Evolutionary conservation across 1,139 yeast species (phyloP).

Genomic region (Komagataea norvegica): DNA sequence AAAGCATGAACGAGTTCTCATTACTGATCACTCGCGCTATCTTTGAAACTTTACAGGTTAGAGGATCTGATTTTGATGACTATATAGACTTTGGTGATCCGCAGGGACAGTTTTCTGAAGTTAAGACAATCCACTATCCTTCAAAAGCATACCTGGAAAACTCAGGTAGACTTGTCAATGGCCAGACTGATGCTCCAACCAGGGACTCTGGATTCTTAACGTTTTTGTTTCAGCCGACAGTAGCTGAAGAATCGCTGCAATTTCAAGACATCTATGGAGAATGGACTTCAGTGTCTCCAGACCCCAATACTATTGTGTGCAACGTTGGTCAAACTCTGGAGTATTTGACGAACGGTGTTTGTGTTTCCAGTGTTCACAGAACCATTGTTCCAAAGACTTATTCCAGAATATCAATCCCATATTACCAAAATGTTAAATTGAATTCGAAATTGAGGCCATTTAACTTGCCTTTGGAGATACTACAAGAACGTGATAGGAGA

Average conservation of each 20-base stretch:
- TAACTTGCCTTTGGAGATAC: conserved; percentile 30
- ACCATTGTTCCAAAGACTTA: conserved; percentile 45
- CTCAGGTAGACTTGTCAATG: conserved; percentile 16
- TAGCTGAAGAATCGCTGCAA: conserved; percentile 42
- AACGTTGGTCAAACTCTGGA: conserved; percentile 49
- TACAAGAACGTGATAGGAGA: conserved; percentile 34
- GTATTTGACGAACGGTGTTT: conserved; percentile 46
- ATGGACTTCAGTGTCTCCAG: conserved; percentile 49
- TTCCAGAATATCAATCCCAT: conserved; percentile 44
- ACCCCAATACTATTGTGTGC: conserved; percentile 38
- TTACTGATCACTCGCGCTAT: conserved; percentile 31
- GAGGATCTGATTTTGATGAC: conserved; percentile 29
- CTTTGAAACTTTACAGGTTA: conserved; percentile 26
- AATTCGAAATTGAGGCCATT: conserved; percentile 31
- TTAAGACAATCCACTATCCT: conserved; percentile 46
- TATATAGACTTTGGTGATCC: conserved; percentile 37
- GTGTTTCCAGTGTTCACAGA: conserved; percentile 53
- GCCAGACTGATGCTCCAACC: conserved; percentile 61
- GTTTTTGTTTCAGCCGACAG: conserved; percentile 50
- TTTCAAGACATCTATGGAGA: conserved; percentile 55
- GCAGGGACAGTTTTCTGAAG: conserved; percentile 36
- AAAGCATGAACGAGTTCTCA: conserved; percentile 38
- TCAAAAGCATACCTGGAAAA: not conserved
- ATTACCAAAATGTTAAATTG: conserved; percentile 32
- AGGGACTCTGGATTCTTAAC: conserved; percentile 59